A percentile compares a stretch with the other conserved stretches of the same genome.
These are phyloP conservation scores for Solanum sejunctum DNA, from an alignment of 257 asterid genomes.

Conservation along the genomic window DNA sequence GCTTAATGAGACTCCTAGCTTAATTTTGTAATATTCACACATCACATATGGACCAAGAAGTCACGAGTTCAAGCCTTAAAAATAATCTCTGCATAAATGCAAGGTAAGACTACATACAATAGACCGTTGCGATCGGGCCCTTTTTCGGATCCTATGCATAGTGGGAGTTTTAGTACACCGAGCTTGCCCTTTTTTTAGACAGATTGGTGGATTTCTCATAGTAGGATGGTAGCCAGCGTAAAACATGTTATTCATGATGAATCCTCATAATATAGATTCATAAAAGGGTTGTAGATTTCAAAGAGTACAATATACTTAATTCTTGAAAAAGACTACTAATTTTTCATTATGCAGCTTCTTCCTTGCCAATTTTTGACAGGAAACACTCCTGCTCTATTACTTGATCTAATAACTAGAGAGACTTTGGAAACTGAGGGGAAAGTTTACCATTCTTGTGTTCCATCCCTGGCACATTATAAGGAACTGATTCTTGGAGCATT, in stretches of 20 bases:
- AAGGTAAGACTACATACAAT: too few relatives aligned
- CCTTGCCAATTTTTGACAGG: not conserved
- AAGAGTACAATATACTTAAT: not conserved
- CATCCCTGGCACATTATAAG: not conserved
- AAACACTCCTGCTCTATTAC: not conserved
- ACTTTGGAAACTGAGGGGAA: not conserved
- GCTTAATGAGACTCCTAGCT: too few relatives aligned
- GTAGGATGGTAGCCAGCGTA: not conserved
- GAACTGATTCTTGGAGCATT: conserved; percentile 38
- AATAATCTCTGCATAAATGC: too few relatives aligned
- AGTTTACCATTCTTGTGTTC: conserved; percentile 9
- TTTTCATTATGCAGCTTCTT: not conserved
- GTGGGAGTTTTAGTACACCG: too few relatives aligned
- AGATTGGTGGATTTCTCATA: too few relatives aligned
- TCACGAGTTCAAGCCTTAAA: too few relatives aligned
- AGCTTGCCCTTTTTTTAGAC: too few relatives aligned
- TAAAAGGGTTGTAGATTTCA: not conserved
- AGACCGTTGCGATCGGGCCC: too few relatives aligned
- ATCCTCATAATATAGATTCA: not conserved
- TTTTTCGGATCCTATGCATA: too few relatives aligned
- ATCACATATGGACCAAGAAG: too few relatives aligned
- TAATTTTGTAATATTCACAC: too few relatives aligned
- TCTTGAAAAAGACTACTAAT: not conserved
- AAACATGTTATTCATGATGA: not conserved
- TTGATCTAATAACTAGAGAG: not conserved